phyloP scores from a whole-genome alignment of 2,329 filamentous ascomycete genomes.

The Aspergillus flavus region DNA sequence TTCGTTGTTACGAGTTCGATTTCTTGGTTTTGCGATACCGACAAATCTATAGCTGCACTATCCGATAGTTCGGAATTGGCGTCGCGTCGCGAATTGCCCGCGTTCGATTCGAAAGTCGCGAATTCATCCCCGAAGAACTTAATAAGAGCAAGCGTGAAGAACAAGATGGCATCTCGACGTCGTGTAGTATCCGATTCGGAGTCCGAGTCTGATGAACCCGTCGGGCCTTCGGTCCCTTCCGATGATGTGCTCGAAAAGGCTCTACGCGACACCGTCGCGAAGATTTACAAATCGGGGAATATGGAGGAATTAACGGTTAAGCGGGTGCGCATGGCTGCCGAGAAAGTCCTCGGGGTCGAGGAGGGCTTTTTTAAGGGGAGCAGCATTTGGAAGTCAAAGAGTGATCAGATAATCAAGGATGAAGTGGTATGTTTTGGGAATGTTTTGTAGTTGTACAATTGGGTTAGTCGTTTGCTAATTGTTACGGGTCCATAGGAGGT shows the following conservation, averaged over 20 bases:
- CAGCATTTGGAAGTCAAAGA: constrained; percentile 56
- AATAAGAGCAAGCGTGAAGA: background rate
- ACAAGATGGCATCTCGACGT: constrained; percentile 31
- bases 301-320: constrained; percentile 60
- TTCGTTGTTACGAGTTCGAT: background rate
- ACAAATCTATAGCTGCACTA: background rate
- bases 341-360: constrained; percentile 54
- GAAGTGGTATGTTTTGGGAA: constrained; percentile 50
- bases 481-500: constrained; percentile 27
- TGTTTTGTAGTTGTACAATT: background rate
- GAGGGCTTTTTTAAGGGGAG: constrained; percentile 59
- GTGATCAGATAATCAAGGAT: constrained; percentile 56
- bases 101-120: background rate
- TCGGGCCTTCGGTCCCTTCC: constrained; percentile 27
- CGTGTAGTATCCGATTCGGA: constrained; percentile 35
- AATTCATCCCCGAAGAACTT: background rate
- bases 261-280: constrained; percentile 41
- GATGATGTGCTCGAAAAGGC: constrained; percentile 39
- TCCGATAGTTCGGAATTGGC: background rate
- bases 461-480: background rate
- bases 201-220: constrained; percentile 30
- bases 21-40: background rate
- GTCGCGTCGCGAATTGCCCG: background rate
- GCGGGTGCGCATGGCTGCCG: constrained; percentile 55
- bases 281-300: constrained; percentile 42